Evolutionary conservation across 148 eudicot genomes (phyloP).

Genomic region (Amaranthus cruentus): DNA sequence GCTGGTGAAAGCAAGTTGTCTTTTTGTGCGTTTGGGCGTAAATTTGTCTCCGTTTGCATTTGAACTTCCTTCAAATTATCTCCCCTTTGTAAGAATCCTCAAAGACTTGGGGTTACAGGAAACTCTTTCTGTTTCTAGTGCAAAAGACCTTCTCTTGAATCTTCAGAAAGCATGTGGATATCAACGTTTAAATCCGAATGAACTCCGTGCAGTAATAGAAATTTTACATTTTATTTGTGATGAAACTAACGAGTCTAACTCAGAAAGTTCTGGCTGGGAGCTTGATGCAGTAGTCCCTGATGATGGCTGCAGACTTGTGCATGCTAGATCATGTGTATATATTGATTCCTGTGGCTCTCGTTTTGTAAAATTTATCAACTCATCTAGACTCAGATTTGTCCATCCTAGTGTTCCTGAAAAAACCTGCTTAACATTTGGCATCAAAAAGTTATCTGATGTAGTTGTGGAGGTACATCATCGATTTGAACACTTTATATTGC

Average conservation of each 20-base stretch:
- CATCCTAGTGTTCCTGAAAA: slow-evolving; percentile 74
- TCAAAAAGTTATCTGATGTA: slow-evolving; percentile 78
- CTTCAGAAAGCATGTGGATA: slow-evolving; percentile 94
- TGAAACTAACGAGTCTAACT: slow-evolving; percentile 39
- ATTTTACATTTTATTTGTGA: slow-evolving; percentile 69
- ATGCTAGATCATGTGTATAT: slow-evolving; percentile 83
- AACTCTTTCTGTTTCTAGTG: slow-evolving; percentile 63
- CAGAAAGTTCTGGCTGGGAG: slow-evolving; percentile 50
- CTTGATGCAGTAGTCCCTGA: slow-evolving; percentile 84
- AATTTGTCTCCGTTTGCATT: slow-evolving; percentile 96
- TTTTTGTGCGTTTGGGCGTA: slow-evolving; percentile 74
- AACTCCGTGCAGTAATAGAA: slow-evolving; percentile 91
- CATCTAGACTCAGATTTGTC: slow-evolving; percentile 67
- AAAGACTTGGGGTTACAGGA: slow-evolving; percentile 86
- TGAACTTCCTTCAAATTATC: slow-evolving; percentile 82
- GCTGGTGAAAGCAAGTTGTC: slow-evolving; percentile 77
- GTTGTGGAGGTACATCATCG: slow-evolving; percentile 74
- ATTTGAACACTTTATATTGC: slow-evolving; percentile 8
- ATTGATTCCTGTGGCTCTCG: slow-evolving; percentile 85
- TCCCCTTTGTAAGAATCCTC: slow-evolving; percentile 80
- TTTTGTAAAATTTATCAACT: slow-evolving; percentile 68
- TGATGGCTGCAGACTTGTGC: slow-evolving; percentile 90
- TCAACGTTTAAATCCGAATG: slow-evolving; percentile 97
- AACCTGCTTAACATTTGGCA: slow-evolving; percentile 56
- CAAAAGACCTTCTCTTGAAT: slow-evolving; percentile 74